Base-by-base conservation (phyloP, 352 stramenopile genomes). In the Globisporangium abappressorium region DNA sequence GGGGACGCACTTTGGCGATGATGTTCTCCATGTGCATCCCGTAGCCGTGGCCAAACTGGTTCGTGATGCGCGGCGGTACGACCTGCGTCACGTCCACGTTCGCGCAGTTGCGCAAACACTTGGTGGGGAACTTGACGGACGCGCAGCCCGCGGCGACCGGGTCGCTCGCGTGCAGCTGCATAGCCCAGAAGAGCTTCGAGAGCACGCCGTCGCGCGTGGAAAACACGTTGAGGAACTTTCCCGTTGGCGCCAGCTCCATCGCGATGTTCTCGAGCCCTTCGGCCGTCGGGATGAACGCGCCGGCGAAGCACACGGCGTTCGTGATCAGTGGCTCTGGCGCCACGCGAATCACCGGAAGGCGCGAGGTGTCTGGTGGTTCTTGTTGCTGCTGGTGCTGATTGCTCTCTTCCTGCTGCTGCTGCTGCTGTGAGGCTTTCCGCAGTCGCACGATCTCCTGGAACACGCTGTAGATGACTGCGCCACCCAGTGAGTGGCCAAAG, bases 1-100 rank as follows among this genome's bases (percentile, higher is more conserved):
- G 78, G 1, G 79, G 77, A 36, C 77, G 36, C 62, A 95, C 73
- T 46, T 79, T 79, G 22, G 58, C 41, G 57, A 77, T 74, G 58
- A 93, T 89, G 18, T 64, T 58, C 20, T 81, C 79, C 87, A 95
- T 95, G 67, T 88, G 80, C 5, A 71, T 72, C 6, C 73, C 72
- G 73, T 95, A 95, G 70, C 84, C 85, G 70, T 95, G 87, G 20
- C 87, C 87, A 54, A 95, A 93, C 68, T 91, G 83, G 58, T 85
- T 93, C 49, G 81, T 74, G 51, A 89, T 62, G 33, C 75, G 69
- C 28, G 85, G 78, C 6, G 76, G 68, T 34, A 95, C 74, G 18
- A 93, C 68, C 47, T 87, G 78, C 30, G 85, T 86, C 14, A 95
- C 85, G 20, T 94, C 85, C 22, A 95, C 73, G 57, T 95, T 92